Evolutionary conservation across 106 monocot species (phyloP), one percentile per base, ranked within the genome.

Genomic region (Xerophyta viscosa): DNA sequence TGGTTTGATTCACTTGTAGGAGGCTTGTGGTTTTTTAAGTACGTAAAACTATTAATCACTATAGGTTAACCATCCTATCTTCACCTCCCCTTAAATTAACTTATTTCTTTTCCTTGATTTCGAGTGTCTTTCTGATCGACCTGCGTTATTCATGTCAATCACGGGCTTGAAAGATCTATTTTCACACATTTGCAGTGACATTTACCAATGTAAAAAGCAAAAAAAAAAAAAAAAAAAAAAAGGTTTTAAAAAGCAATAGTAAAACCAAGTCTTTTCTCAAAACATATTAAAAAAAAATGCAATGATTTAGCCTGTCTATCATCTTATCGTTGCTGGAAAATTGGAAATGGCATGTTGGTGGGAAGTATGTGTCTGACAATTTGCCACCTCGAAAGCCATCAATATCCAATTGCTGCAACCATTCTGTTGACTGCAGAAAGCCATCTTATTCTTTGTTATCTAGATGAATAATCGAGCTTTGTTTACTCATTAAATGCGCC

Each of bases 1-100:
- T 66, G 48, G 37, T 43, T 61, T 36, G 27, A 41, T 14, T 20
- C 37, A 45, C 25, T 50, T 39, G 49, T 37, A 29, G 20, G 21
- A 26, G 4, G 5, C 9, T 4, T 62, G 6, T 27, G 1, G 14
- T 49, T 61, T 46, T 20, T 39, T 39, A n/a, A n/a, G n/a, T 2
- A 39, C 15, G 39, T 12, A 3, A 10, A 39, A 7, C 39, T 39
- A 10, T 12, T 39, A 15, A 10, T 12, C 13, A 2, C 39, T 1
- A 39, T 39, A 39, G 39, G 39, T 39, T 39, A 39, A 39, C 11
- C 11, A 36, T 5, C 39, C 39, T 15, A 39, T 3, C 13, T 15
- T 39, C 6, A 12, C 15, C 39, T 39, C 15, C 15, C 15, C 6
- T 12, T 39, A 15, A 39, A 33, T 12, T 39, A 15, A 39, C 39